These are phyloP conservation scores for Fusarium euwallaceae DNA, from an alignment of 2,329 filamentous ascomycete genomes.

Conservation along the genomic window DNA sequence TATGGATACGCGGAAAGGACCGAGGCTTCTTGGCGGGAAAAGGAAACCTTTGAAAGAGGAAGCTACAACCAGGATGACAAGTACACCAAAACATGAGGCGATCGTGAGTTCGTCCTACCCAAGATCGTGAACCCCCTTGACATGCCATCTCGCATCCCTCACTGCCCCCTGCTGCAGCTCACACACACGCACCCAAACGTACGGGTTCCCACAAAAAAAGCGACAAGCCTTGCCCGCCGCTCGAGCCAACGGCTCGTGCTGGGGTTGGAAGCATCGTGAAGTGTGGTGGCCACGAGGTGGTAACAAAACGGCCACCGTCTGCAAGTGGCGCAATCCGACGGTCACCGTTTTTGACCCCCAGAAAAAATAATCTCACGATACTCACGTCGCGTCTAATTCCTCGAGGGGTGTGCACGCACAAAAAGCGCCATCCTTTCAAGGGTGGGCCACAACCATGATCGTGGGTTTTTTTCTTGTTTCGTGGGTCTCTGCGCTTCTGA, in stretches of 20 bases:
- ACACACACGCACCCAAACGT: not conserved
- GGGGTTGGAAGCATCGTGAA: conserved; percentile 23
- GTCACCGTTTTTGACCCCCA: conserved; percentile 31
- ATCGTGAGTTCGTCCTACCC: not conserved
- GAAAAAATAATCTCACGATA: conserved; percentile 29
- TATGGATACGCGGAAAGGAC: not conserved
- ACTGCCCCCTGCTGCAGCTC: not conserved
- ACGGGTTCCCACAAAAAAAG: conserved; percentile 27
- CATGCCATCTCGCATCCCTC: not conserved
- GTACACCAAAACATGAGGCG: not conserved
- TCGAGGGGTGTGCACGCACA: conserved; percentile 16
- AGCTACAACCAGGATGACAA: not conserved
- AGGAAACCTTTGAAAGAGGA: not conserved
- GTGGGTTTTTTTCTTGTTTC: conserved; percentile 19
- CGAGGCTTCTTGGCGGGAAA: not conserved
- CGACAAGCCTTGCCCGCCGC: conserved; percentile 2
- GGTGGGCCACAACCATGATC: conserved; percentile 21
- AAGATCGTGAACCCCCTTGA: conserved; percentile 12
- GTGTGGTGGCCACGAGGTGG: conserved; percentile 27
- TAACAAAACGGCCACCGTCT: conserved; percentile 37
- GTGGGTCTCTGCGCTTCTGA: conserved; percentile 9
- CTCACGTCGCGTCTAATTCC: conserved; percentile 15
- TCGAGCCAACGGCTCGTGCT: conserved; percentile 32
- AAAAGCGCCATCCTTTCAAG: conserved; percentile 3
- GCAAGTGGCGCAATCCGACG: conserved; percentile 19